Evolutionary conservation across 2,329 filamentous ascomycete genomes (phyloP), one percentile per base, ranked within the genome.

Genomic region (Whalleya microplaca): DNA sequence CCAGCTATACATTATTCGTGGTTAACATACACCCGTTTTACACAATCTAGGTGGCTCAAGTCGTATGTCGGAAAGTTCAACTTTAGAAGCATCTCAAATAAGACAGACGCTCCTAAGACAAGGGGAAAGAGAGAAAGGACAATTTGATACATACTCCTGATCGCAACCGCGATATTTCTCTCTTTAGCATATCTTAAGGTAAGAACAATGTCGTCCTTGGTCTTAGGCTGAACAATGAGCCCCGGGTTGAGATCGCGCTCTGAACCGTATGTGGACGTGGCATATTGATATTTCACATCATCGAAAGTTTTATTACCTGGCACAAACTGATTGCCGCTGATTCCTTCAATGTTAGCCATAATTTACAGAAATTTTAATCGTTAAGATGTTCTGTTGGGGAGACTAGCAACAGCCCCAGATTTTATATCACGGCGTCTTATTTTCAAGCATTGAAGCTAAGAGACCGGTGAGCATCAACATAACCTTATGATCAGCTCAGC

Each of bases 161-260:
- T 73, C 9, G 79, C 76, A 1, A 82, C 71, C 2, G 76, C 72
- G 16, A 78, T 68, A 2, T 73, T 73, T 48, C 74, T 68, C 2
- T 70, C 63, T 41, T 69, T 74, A 2, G 78, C 78, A 55, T 76
- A 78, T 42, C 73, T 70, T 6, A 81, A 61, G 2, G 73, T 67
- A 6, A 65, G 60, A 10, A 69, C 64, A 48, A 81, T 77, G 47
- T 81, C 79, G 19, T 76, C 65, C 21, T 77, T 74, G 44, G 68
- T 69, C 21, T 72, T 73, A 2, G 79, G 77, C 49, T 76, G 73
- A 0, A 80, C 66, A 41, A 81, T 79, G 27, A 79, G 67, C 2
- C 62, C 74, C 2, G 79, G 79, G 53, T 77, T 68, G 65, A 80
- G 75, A 46, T 78, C 65, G 42, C 75, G 76, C 18, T 78, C 75